Base-by-base conservation (phyloP, 495 filamentous ascomycete genomes). In the Hypomontagnella monticulosa region DNA sequence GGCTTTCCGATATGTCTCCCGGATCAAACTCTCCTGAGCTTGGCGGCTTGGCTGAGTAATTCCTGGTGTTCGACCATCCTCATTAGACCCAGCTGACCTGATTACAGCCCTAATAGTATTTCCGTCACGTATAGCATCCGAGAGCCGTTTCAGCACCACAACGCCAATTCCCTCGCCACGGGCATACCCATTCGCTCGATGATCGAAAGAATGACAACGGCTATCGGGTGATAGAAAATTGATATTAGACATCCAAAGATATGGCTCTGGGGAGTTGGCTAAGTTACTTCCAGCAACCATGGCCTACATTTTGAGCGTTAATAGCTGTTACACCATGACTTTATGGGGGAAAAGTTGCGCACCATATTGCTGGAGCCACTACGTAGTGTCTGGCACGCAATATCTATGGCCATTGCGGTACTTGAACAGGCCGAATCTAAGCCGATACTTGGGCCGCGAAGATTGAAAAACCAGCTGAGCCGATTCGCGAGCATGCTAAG, bases 371-470 rank as follows among this genome's bases (percentile, higher is more conserved):
- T 50, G 8, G 27, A 38, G 3, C 73, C 71, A 33, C 76, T 80
- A 80, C 85, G 87, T 1, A 93, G 76, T 0, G 85, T 82, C 60
- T 89, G 90, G 70, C 90, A 92, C 14, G 91, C 91, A n/a, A 90
- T 74, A 60, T 93, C 75, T 4, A 79, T 20, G 1, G 72, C 76
- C 9, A 74, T 63, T 27, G 75, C 53, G 19, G 85, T 88, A 19
- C 87, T 89, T 8, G 90, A 92, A 71, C 91, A 93, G 9, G 92
- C 92, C 2, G 92, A 94, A 72, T 92, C 89, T 20, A 92, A 78
- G 50, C 83, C 88, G 69, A 87, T 85, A 43, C 86, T 63, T 0
- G 70, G 69, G 12, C 79, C 76, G 16, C 73, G 69, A 63, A 75
- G 74, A 43, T 75, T 78, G 63, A 82, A 84, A 56, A 79, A 84